Evolutionary conservation across 495 filamentous ascomycete species (phyloP).

Genomic region (Penicillium odoratum): DNA sequence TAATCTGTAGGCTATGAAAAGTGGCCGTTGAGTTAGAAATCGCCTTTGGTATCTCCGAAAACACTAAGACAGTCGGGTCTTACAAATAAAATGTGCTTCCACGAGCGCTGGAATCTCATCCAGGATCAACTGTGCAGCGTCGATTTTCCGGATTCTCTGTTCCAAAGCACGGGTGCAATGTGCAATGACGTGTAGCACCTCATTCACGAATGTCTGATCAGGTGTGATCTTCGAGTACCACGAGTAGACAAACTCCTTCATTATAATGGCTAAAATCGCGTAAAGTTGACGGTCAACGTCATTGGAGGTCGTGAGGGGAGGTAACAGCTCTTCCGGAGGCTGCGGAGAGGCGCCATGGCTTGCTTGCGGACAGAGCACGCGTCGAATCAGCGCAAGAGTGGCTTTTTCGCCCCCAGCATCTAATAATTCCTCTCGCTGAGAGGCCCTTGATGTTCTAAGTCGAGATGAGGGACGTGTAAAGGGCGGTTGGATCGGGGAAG

Average conservation of each 20-base stretch:
- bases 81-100: slow-evolving; percentile 78
- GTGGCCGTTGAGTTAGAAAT: slow-evolving; percentile 11
- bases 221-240: slow-evolving; percentile 94
- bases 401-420: slow-evolving; percentile 55
- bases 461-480: slow-evolving; percentile 35
- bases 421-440: slow-evolving; percentile 28
- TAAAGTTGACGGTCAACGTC: slow-evolving; percentile 91
- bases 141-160: slow-evolving; percentile 75
- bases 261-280: slow-evolving; percentile 82
- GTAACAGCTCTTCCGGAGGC: slow-evolving; percentile 76
- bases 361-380: slow-evolving; percentile 61
- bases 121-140: slow-evolving; percentile 77
- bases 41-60: slow-evolving; percentile 1
- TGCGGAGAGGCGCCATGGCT: slow-evolving; percentile 45
- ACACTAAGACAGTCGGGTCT: slow-evolving; percentile 30
- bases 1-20: slow-evolving; percentile 50
- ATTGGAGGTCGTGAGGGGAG: slow-evolving; percentile 89
- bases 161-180: slow-evolving; percentile 87
- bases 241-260: slow-evolving; percentile 82
- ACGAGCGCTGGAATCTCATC: slow-evolving; percentile 87
- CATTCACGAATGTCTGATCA: slow-evolving; percentile 81
- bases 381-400: slow-evolving; percentile 61
- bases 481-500: slow-evolving; percentile 30
- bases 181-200: slow-evolving; percentile 84
- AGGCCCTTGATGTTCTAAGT: slow-evolving; percentile 27